A percentile compares a stretch with the other conserved stretches of the same genome.
phyloP scores from a whole-genome alignment of 2,329 filamentous ascomycete species.

The Chaetomiaceae sp. region DNA sequence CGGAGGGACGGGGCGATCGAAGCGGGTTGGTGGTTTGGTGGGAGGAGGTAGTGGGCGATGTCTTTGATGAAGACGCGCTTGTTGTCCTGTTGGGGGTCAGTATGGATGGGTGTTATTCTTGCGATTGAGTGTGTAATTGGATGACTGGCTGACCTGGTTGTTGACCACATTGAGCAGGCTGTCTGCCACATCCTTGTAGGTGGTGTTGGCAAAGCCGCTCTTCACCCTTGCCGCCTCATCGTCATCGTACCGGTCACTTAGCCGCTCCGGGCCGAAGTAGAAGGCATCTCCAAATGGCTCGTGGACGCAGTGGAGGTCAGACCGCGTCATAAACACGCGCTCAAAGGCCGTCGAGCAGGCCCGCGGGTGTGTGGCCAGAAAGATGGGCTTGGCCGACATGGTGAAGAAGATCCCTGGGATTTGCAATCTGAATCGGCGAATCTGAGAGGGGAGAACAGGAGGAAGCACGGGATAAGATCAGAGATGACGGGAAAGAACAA shows the following conservation, averaged over 20 bases:
- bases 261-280: constrained; percentile 88
- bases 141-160: constrained; percentile 61
- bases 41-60: constrained; percentile 87
- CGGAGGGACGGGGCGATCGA: constrained; percentile 72
- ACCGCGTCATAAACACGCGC: constrained; percentile 94
- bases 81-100: constrained; percentile 49
- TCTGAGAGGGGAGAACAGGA: not conserved
- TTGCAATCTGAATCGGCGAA: not conserved
- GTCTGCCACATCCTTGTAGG: constrained; percentile 74
- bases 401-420: not conserved
- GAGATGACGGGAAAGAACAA: not conserved
- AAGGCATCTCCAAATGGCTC: constrained; percentile 97
- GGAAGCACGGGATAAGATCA: not conserved
- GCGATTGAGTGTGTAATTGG: not conserved
- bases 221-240: constrained; percentile 53
- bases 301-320: constrained; percentile 79
- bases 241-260: constrained; percentile 72
- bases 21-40: constrained; percentile 64
- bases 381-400: constrained; percentile 79
- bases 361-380: constrained; percentile 88
- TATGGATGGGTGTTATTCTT: not conserved
- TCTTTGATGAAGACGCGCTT: constrained; percentile 98
- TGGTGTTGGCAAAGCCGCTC: constrained; percentile 65
- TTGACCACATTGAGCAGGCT: constrained; percentile 62
- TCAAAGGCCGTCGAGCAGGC: constrained; percentile 97